Conservation (phyloP, 2,329 filamentous ascomycete genomes). For the Lachnellula occidentalis region DNA sequence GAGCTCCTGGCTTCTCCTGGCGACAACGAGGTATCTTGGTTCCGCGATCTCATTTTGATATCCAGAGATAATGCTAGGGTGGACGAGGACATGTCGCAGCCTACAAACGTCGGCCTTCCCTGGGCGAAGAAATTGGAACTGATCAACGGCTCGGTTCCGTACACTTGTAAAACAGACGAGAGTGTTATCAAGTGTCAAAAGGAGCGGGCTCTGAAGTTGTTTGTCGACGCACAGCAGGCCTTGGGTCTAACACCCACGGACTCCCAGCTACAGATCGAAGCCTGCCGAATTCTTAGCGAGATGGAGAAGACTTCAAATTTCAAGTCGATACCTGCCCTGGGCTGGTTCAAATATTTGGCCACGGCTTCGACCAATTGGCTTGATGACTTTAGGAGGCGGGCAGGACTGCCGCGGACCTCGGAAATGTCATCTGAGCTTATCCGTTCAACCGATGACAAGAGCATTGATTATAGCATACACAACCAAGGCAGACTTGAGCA, state of each 20-base stretch:
- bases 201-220: slow-evolving; percentile 20
- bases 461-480: slow-evolving; percentile 55
- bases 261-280: slow-evolving; percentile 53
- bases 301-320: slow-evolving; percentile 40
- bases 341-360: slow-evolving; percentile 52
- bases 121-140: slow-evolving; percentile 13
- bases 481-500: slow-evolving; percentile 48
- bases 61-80: slow-evolving; percentile 27
- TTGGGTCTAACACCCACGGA: slow-evolving; percentile 56
- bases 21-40: slow-evolving; percentile 43
- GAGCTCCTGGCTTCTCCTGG: slow-evolving; percentile 33
- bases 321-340: slow-evolving; percentile 33
- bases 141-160: slow-evolving; percentile 4
- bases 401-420: slow-evolving; percentile 51
- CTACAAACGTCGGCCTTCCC: background rate
- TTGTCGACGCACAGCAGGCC: slow-evolving; percentile 21
- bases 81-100: background rate
- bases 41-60: slow-evolving; percentile 53
- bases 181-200: slow-evolving; percentile 19
- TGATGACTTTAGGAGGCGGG: slow-evolving; percentile 48
- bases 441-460: slow-evolving; percentile 47
- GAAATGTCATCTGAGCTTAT: slow-evolving; percentile 45
- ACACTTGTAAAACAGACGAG: slow-evolving; percentile 7
- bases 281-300: slow-evolving; percentile 52
- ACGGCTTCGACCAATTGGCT: slow-evolving; percentile 49